Percentiles rank a stretch among this genome's conserved stretches.
phyloP scores from a whole-genome alignment of 2,329 filamentous ascomycete species.

The Drechmeria coniospora region DNA sequence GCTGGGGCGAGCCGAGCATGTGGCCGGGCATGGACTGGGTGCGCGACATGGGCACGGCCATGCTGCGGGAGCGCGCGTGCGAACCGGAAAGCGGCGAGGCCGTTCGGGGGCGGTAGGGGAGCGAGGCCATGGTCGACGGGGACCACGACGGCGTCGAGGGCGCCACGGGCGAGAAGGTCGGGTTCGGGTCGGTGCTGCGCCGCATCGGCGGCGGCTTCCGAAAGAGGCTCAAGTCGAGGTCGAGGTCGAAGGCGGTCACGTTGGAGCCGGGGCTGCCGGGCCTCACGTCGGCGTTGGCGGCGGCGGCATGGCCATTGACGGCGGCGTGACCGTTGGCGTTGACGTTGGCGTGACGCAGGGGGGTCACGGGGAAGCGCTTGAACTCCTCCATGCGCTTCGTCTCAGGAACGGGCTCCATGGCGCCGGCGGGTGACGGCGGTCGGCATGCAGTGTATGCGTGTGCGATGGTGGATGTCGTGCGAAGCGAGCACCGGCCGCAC shows the following conservation, averaged over 20 bases:
- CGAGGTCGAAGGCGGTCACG: too few species aligned
- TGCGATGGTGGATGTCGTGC: background rate
- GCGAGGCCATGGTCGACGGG: constrained; percentile 20
- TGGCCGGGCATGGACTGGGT: constrained; percentile 51
- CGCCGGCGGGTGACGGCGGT: constrained; percentile 5
- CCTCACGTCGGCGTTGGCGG: background rate
- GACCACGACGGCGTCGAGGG: constrained; percentile 35
- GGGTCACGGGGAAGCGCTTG: constrained; percentile 39
- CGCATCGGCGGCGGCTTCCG: constrained; percentile 38
- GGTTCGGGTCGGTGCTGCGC: constrained; percentile 45
- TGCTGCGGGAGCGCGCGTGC: constrained; percentile 41
- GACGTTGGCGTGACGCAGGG: constrained; percentile 30
- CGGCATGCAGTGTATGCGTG: background rate
- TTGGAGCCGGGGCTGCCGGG: too few species aligned
- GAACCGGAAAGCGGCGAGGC: constrained; percentile 43
- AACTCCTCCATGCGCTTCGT: constrained; percentile 55
- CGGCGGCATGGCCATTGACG: background rate
- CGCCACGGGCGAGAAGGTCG: constrained; percentile 33
- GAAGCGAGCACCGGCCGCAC: too few species aligned
- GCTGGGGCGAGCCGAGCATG: constrained; percentile 36
- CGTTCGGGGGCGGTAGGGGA: constrained; percentile 47
- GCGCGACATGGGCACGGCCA: constrained; percentile 42
- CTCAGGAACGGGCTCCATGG: constrained; percentile 54
- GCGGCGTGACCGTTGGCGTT: constrained; percentile 11
- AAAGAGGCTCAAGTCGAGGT: constrained; percentile 26